Conservation (phyloP, 1,284 basidiomycete species). For the Psilocybe mexicana region DNA sequence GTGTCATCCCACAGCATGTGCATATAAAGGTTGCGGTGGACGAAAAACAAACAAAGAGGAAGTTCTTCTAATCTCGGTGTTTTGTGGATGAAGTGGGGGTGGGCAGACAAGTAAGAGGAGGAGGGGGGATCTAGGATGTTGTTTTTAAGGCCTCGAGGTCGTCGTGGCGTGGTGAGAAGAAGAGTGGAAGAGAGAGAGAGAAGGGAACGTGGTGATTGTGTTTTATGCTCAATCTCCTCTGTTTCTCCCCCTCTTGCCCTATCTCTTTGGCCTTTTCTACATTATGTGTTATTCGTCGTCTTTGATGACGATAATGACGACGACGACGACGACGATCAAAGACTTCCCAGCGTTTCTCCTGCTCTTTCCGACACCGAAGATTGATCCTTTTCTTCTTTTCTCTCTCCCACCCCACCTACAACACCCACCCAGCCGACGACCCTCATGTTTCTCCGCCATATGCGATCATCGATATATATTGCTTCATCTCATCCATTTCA, state of each 20-base stretch:
- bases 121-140: not conserved
- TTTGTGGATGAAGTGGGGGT: not conserved
- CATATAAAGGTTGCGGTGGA: constrained; percentile 73
- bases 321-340: not conserved
- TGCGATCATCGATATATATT: not conserved
- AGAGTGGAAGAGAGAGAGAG: not conserved
- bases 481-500: not conserved
- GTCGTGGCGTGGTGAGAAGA: too few species aligned
- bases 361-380: too few species aligned
- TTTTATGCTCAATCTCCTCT: not conserved
- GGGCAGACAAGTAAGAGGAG: not conserved
- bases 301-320: not conserved
- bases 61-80: constrained; percentile 55
- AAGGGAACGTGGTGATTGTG: not conserved
- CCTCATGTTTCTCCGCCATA: not conserved
- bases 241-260: not conserved
- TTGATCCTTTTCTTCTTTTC: not conserved
- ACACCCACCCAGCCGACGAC: not conserved
- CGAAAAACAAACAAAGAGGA: constrained; percentile 70
- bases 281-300: not conserved
- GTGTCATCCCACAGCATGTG: constrained; percentile 49
- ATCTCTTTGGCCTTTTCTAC: not conserved
- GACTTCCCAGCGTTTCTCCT: not conserved
- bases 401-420: not conserved
- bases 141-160: not conserved